Base-by-base conservation (phyloP, 139 green algal species). In the Picochlorum sp. region DNA sequence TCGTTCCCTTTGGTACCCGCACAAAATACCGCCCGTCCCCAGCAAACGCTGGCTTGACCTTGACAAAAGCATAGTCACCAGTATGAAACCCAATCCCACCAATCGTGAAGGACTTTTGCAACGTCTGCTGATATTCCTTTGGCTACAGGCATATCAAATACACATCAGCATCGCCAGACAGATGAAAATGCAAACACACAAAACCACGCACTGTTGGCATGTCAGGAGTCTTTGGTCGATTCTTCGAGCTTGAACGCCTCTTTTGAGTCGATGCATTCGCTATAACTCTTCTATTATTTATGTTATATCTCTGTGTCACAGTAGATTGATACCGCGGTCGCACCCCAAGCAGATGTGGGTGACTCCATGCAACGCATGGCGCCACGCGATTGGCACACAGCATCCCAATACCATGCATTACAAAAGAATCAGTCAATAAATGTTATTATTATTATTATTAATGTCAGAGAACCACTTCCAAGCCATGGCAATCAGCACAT, bases 1-100 rank as follows among this genome's bases (percentile, higher is more conserved):
- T 79, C 18, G 73, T 75, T 21, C 65, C 76, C 3, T 50, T 26
- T 44, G 74, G 70, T 6, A 92, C 84, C 4, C 74, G 75, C 7
- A 94, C 86, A 80, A 96, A 94, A 66, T 95, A 95, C 1, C 88
- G 58, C 1, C 89, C 89, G 21, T 95, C 85, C 0, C 81, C 83
- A 3, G 89, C 88, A 54, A 69, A 77, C 0, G 89, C 89, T 7
- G 89, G 89, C 14, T 77, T 54, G 18, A 96, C 81, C 5, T 85
- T 65, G 18, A 94, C 84, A 49, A 71, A 74, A 11, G 87, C 78
- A 21, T 86, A 80, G 49, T 92, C 73, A 18, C 80, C 86, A 8
- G 72, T 85, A 63, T 93, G 86, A 55, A 93, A 64, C 0, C 88
- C 88, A 18, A 90, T 66, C 26, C 88, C 88, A 2, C 74, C 80